Conservation (phyloP, 805 yeast genomes). For the Pichia nanzhaoensis region DNA sequence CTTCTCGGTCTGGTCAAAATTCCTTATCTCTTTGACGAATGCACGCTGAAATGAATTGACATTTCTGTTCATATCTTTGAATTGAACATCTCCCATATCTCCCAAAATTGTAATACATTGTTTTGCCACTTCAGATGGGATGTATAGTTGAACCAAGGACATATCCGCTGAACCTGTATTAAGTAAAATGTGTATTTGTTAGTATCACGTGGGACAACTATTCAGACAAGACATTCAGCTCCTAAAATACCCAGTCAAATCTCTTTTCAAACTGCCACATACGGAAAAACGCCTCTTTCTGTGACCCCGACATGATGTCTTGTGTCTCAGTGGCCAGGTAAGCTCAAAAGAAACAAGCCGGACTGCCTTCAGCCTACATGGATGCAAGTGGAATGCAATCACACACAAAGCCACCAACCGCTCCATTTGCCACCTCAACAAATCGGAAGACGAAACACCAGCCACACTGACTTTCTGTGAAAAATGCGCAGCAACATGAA, state of each 20-base stretch:
- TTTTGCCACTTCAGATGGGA: slow-evolving; percentile 84
- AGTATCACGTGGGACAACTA: background rate
- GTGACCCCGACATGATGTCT: slow-evolving; percentile 2
- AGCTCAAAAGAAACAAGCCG: too few species aligned
- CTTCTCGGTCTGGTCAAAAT: slow-evolving; percentile 80
- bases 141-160: slow-evolving; percentile 86
- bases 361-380: too few species aligned
- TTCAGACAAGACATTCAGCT: too few species aligned
- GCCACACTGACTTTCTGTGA: too few species aligned
- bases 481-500: too few species aligned
- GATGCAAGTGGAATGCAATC: too few species aligned
- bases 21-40: slow-evolving; percentile 81
- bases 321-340: background rate
- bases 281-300: slow-evolving; percentile 22
- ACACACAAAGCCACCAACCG: background rate
- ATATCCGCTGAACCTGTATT: slow-evolving; percentile 83
- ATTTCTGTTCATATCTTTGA: slow-evolving; percentile 77
- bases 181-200: background rate
- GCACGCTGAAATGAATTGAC: slow-evolving; percentile 84
- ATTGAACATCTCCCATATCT: slow-evolving; percentile 77
- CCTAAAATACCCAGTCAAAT: too few species aligned
- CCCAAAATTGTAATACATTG: slow-evolving; percentile 85
- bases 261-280: slow-evolving; percentile 5
- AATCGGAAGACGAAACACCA: too few species aligned
- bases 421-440: background rate